Evolutionary conservation across 1,284 basidiomycete genomes (phyloP).

Genomic region (Schizophyllum amplum): DNA sequence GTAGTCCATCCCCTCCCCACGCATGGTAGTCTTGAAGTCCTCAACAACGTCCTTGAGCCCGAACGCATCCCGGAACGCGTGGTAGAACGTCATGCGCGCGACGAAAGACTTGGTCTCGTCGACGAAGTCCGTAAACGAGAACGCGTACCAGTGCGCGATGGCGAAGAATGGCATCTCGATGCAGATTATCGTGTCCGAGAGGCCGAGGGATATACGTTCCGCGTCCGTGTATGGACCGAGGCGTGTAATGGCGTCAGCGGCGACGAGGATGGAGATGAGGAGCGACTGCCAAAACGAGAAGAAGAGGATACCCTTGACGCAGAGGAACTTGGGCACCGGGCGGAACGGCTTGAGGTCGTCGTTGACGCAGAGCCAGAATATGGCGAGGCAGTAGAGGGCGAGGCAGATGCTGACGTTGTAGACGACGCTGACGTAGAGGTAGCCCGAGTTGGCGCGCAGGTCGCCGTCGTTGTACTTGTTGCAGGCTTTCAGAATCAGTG

Average conservation of each 20-base stretch:
- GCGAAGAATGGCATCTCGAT: conserved; percentile 98
- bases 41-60: conserved; percentile 83
- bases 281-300: conserved; percentile 98
- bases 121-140: conserved; percentile 80
- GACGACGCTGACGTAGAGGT: conserved; percentile 84
- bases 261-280: conserved; percentile 81
- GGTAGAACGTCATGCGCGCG: conserved; percentile 80
- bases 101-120: conserved; percentile 60
- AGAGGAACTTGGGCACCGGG: conserved; percentile 90
- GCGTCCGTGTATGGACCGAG: conserved; percentile 84
- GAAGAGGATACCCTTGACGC: conserved; percentile 96
- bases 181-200: conserved; percentile 88
- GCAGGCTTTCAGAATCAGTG: conserved; percentile 78
- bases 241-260: conserved; percentile 65
- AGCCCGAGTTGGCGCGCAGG: conserved; percentile 79
- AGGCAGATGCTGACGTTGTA: conserved; percentile 71
- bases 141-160: conserved; percentile 86
- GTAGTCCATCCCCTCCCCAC: conserved; percentile 90
- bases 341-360: conserved; percentile 84
- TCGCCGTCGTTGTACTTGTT: conserved; percentile 90
- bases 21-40: conserved; percentile 78
- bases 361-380: conserved; percentile 91
- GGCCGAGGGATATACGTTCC: conserved; percentile 86
- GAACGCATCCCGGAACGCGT: conserved; percentile 85
- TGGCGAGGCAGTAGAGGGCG: conserved; percentile 82